phyloP scores from a whole-genome alignment of 129 eudicot species.

The Flaveria robusta region DNA sequence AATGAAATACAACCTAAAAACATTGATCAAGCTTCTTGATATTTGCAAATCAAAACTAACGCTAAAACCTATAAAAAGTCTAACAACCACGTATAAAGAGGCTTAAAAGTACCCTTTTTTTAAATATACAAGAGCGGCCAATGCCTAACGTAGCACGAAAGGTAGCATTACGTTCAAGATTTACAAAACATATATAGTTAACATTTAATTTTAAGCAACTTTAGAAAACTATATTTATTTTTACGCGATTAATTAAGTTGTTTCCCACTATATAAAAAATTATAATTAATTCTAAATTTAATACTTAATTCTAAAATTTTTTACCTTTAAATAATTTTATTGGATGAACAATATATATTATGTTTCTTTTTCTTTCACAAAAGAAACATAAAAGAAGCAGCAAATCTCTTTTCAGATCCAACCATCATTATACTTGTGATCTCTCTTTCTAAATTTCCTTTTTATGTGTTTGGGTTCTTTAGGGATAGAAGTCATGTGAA shows the following conservation, averaged over 20 bases:
- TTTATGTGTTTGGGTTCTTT: constrained; percentile 3
- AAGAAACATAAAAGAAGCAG: not conserved
- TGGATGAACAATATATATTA: not conserved
- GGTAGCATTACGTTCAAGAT: no score
- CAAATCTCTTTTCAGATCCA: constrained; percentile 10
- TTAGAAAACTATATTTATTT: no score
- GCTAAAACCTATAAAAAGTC: not conserved
- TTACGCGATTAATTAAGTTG: no score
- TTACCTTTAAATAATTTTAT: not conserved
- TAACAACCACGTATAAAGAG: not conserved
- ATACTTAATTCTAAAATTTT: not conserved
- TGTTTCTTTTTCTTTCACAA: not conserved
- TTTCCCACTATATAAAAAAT: no score
- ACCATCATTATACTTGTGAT: constrained; percentile 26
- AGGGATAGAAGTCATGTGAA: constrained; percentile 40
- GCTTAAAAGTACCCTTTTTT: no score
- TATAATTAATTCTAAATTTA: not conserved
- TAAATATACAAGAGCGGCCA: no score
- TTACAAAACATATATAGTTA: no score
- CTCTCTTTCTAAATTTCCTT: not conserved
- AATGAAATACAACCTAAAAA: no score
- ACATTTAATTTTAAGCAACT: no score
- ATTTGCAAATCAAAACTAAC: no score
- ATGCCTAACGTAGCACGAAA: no score
- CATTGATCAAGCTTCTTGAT: no score